Base-by-base conservation (phyloP, 257 asterid genomes). In the Penstemon newberryi region DNA sequence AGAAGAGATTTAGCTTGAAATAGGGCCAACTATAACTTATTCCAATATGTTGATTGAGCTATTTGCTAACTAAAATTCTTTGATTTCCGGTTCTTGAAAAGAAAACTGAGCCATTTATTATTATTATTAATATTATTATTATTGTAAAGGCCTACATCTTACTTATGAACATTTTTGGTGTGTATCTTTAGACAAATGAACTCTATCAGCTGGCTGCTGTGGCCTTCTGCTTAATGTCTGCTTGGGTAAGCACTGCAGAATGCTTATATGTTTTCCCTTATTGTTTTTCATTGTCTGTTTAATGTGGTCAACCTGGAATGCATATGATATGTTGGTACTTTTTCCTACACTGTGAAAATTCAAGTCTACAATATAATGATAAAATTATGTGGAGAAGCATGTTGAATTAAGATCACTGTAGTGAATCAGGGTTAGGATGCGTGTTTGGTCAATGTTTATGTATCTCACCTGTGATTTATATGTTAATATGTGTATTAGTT, bases 111-210 rank as follows among this genome's bases (percentile, higher is more conserved):
- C 18, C 52, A 37, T 7, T 58, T 58, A 53, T 13, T 15, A 60
- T 45, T 53, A 46, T 70, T 52, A 5, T 61, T 4, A 12, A 13
- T 43, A 19, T 56, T 63, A 36, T 53, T 10, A 6, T 50, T 43
- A 47, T 56, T 73, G 47, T 51, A 59, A 15, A 0, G 36, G 41
- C 45, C 54, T 45, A 19, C 62, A 59, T 62, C 75, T 75, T 40
- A 78, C 65, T 62, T 46, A 66, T 69, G 76, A n/a, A 56, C 33
- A 65, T 57, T 73, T 61, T 70, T 6, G 70, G 63, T 79, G 8
- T 58, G 60, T 79, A 76, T 84, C 70, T 66, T 53, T 75, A 92
- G 98, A 86, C 97, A 66, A 89, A 86, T 78, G 98, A 92, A 81
- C 93, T 84, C 43, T 84, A 79, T 52, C 90, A 84, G 74, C 84